Evolutionary conservation across 495 filamentous ascomycete genomes (phyloP).

Genomic region (Viridothelium virens): DNA sequence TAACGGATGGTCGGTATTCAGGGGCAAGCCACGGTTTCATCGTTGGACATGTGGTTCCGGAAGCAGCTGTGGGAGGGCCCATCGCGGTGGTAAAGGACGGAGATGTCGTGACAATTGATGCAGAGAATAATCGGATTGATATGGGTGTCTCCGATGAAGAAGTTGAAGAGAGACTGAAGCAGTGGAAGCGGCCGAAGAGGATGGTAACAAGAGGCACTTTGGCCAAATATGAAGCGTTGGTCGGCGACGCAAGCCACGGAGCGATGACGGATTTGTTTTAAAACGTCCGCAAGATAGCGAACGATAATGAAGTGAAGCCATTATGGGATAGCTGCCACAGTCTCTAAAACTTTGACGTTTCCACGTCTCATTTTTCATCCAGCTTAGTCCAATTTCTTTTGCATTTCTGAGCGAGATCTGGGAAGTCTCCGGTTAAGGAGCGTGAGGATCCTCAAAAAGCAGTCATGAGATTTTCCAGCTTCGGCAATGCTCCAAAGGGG

Average conservation of each 20-base stretch:
- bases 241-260: constrained; percentile 66
- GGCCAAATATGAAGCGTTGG: constrained; percentile 78
- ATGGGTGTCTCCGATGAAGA: constrained; percentile 72
- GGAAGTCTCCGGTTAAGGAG: too few relatives aligned
- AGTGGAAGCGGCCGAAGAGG: constrained; percentile 66
- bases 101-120: constrained; percentile 81
- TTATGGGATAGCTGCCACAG: too few relatives aligned
- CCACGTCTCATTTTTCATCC: neutral
- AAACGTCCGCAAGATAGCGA: constrained; percentile 1
- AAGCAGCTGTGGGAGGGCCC: constrained; percentile 77
- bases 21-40: constrained; percentile 94
- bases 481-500: too few relatives aligned
- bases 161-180: constrained; percentile 54
- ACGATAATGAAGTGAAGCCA: neutral
- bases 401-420: too few relatives aligned
- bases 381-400: too few relatives aligned
- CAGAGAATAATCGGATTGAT: constrained; percentile 64
- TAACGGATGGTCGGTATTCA: constrained; percentile 88
- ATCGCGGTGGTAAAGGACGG: constrained; percentile 74
- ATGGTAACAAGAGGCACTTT: constrained; percentile 77
- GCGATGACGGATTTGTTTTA: constrained; percentile 42
- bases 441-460: too few relatives aligned
- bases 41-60: constrained; percentile 88
- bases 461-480: too few relatives aligned
- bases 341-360: neutral